Conservation (phyloP, 805 yeast species). For the Wickerhamiella brachini region DNA sequence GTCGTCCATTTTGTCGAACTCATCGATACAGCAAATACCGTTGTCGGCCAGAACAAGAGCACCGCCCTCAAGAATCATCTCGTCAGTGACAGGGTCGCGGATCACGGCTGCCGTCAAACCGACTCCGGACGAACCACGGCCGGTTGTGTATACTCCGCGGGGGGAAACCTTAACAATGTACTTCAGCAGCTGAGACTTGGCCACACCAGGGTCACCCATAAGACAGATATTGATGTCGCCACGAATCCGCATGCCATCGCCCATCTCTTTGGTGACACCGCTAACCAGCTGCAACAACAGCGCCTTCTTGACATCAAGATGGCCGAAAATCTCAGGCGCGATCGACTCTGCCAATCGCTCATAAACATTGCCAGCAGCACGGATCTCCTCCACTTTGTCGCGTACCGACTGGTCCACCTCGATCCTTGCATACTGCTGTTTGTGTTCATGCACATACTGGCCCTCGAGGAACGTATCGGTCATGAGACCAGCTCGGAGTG, state of each 20-base stretch:
- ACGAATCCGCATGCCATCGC: constrained; percentile 94
- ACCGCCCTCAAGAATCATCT: constrained; percentile 96
- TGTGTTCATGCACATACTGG: constrained; percentile 74
- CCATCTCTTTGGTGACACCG: constrained; percentile 87
- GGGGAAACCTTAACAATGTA: constrained; percentile 89
- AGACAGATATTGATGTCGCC: constrained; percentile 92
- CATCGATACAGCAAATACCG: constrained; percentile 97
- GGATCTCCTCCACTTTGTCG: constrained; percentile 40
- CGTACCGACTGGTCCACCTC: constrained; percentile 43
- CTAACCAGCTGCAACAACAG: constrained; percentile 74
- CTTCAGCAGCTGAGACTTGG: constrained; percentile 89
- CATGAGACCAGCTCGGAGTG: constrained; percentile 78
- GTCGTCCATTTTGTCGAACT: constrained; percentile 98
- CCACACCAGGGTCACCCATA: constrained; percentile 99
- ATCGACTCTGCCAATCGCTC: constrained; percentile 71
- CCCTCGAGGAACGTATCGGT: constrained; percentile 92
- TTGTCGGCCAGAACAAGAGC: constrained; percentile 93
- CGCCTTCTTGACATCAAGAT: constrained; percentile 85
- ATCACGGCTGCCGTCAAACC: constrained; percentile 98
- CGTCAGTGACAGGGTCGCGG: constrained; percentile 98
- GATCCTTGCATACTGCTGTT: constrained; percentile 63
- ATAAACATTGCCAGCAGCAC: constrained; percentile 56
- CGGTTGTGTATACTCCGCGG: constrained; percentile 93
- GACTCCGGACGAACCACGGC: constrained; percentile 97
- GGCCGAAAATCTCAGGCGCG: constrained; percentile 97